Percentiles rank a stretch among this genome's conserved stretches.
These are phyloP conservation scores for Colletotrichum kahawae DNA, from an alignment of 2,329 filamentous ascomycete genomes.

Conservation along the genomic window DNA sequence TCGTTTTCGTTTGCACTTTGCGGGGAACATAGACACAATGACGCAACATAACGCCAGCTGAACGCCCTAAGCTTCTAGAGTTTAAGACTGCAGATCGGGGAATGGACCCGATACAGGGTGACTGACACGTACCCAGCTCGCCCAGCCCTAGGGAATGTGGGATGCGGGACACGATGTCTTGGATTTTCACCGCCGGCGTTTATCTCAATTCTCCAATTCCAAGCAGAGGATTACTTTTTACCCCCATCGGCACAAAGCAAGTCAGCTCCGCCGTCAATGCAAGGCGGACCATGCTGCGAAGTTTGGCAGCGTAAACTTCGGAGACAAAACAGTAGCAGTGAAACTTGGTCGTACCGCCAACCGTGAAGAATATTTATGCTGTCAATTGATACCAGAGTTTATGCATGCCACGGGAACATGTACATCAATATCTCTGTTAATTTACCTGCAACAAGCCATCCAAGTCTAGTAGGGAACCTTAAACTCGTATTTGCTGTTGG, in stretches of 20 bases:
- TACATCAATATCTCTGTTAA: background rate
- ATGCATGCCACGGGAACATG: background rate
- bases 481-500: background rate
- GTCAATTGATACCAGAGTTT: background rate
- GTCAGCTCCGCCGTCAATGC: background rate
- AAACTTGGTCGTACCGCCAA: background rate
- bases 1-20: background rate
- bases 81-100: background rate
- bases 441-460: background rate
- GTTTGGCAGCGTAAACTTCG: background rate
- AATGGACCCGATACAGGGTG: background rate
- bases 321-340: background rate
- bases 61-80: background rate
- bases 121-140: background rate
- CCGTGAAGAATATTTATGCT: background rate
- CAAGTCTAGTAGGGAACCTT: background rate
- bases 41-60: background rate
- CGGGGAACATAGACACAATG: background rate
- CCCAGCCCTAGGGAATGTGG: background rate
- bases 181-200: background rate
- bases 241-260: background rate
- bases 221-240: background rate
- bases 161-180: background rate
- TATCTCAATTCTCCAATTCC: background rate
- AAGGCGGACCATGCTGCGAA: background rate